A percentile compares a stretch with the other conserved stretches of the same genome.
phyloP scores from a whole-genome alignment of 2,329 filamentous ascomycete species.

The Plenodomus biglobosus region DNA sequence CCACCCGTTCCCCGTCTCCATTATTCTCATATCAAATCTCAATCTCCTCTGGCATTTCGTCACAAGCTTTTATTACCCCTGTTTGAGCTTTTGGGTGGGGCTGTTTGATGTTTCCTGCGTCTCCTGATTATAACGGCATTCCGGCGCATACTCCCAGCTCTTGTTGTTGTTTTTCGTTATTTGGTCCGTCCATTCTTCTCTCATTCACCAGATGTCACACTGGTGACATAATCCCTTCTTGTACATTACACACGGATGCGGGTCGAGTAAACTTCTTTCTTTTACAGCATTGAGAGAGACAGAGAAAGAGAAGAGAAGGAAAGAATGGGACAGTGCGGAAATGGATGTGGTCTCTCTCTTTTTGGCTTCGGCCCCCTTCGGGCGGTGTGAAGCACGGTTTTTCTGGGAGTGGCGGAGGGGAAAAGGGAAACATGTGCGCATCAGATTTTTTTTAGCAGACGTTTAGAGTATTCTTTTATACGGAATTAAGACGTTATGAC shows the following conservation, averaged over 20 bases:
- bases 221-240: neutral
- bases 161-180: neutral
- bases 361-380: neutral
- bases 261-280: neutral
- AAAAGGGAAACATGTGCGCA: neutral
- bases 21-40: neutral
- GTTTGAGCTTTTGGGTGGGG: neutral
- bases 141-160: neutral
- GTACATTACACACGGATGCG: neutral
- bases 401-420: no score
- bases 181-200: neutral
- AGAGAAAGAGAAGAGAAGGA: no score
- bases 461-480: constrained; percentile 8
- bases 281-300: neutral
- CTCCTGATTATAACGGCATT: neutral
- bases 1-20: neutral
- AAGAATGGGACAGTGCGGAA: neutral
- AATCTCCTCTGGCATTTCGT: neutral
- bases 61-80: neutral
- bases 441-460: neutral
- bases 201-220: neutral
- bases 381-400: neutral
- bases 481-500: constrained; percentile 31
- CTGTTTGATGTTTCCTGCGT: neutral
- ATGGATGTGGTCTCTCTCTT: neutral